These are phyloP conservation scores for Candida loeiensis DNA, from an alignment of 805 yeast species.

Conservation along the genomic window DNA sequence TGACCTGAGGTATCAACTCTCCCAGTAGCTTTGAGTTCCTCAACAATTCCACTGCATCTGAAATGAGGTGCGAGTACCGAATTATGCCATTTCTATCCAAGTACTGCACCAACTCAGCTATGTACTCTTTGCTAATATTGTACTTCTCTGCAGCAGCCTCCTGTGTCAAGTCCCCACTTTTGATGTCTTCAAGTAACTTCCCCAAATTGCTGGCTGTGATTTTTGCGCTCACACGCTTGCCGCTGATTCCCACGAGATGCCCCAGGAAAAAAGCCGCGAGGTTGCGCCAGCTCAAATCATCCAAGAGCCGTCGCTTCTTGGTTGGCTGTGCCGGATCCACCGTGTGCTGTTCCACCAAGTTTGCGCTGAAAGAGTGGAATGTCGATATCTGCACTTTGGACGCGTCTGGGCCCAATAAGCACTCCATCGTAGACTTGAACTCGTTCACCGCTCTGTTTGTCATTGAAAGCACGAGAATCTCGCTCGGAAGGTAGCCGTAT, in stretches of 20 bases:
- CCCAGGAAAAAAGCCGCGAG: constrained; percentile 33
- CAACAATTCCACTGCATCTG: constrained; percentile 28
- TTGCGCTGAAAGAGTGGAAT: constrained; percentile 61
- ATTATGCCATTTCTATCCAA: constrained; percentile 32
- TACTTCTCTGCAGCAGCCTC: constrained; percentile 22
- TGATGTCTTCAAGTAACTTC: constrained; percentile 20
- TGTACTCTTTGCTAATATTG: constrained; percentile 25
- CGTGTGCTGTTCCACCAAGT: constrained; percentile 26
- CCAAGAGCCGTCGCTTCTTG: constrained; percentile 36
- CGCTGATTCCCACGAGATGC: constrained; percentile 28
- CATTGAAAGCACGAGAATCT: constrained; percentile 60
- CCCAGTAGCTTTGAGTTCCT: constrained; percentile 8
- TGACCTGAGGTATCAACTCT: constrained; percentile 19
- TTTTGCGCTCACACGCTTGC: constrained; percentile 20
- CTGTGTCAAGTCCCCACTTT: constrained; percentile 19
- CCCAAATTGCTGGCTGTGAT: constrained; percentile 24
- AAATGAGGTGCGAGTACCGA: constrained; percentile 35
- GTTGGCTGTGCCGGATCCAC: background rate
- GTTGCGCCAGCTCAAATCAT: constrained; percentile 51
- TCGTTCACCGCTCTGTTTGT: constrained; percentile 66
- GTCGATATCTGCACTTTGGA: constrained; percentile 46
- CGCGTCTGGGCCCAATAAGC: constrained; percentile 32
- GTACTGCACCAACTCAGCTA: constrained; percentile 25
- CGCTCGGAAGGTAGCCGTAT: constrained; percentile 42
- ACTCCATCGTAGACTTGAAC: constrained; percentile 29